phyloP scores from a whole-genome alignment of 148 eudicot species.

The Camellia sinensis region DNA sequence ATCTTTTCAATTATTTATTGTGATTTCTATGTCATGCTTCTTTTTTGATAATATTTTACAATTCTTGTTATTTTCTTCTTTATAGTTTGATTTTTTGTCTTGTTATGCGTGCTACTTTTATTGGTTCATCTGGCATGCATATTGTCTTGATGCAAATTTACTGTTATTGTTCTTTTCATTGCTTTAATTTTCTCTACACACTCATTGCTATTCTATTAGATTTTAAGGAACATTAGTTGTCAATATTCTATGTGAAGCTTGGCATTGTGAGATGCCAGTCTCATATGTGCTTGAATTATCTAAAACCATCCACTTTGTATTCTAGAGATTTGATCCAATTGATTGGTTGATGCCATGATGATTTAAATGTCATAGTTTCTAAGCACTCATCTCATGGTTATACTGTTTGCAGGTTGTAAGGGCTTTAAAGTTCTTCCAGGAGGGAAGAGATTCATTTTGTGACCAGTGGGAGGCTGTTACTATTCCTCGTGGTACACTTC shows the following conservation, averaged over 20 bases:
- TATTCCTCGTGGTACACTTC: slow-evolving; percentile 98
- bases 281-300: not conserved
- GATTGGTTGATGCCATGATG: not conserved
- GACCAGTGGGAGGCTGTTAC: slow-evolving; percentile 68
- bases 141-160: not conserved
- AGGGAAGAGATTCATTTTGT: slow-evolving; percentile 54
- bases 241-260: not conserved
- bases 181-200: not conserved
- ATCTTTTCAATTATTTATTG: not conserved
- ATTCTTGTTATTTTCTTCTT: not conserved
- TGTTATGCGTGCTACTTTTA: not conserved
- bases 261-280: not conserved
- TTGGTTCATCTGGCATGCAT: not conserved
- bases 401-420: slow-evolving; percentile 75
- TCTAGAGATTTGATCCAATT: slow-evolving; percentile 3
- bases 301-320: not conserved
- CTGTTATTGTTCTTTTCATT: not conserved
- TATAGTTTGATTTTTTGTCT: not conserved
- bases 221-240: not conserved
- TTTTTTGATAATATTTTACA: not conserved
- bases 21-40: slow-evolving; percentile 8
- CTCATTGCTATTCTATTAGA: not conserved
- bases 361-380: not conserved
- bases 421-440: slow-evolving; percentile 75
- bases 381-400: slow-evolving; percentile 11